phyloP scores from a whole-genome alignment of 164 flowering plant species.

The Brasenia schreberi region DNA sequence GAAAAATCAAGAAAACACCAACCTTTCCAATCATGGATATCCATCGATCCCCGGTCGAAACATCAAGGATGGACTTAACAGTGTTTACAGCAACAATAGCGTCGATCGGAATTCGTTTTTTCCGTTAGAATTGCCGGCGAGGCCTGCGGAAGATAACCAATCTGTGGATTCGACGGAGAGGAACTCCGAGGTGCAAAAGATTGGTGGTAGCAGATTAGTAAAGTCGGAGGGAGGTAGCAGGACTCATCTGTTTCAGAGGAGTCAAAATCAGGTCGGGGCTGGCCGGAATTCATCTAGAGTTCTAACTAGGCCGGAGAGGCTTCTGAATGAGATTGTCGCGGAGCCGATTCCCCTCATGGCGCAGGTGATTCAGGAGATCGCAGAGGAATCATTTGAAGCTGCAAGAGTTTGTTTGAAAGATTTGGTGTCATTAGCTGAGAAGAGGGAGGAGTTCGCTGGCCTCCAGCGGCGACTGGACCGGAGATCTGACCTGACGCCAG shows the following conservation, averaged over 20 bases:
- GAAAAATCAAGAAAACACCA: background rate
- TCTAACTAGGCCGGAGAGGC: conserved; percentile 43
- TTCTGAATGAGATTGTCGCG: conserved; percentile 50
- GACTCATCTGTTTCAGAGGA: conserved; percentile 3
- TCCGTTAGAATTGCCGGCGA: conserved; percentile 84
- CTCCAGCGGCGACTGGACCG: conserved; percentile 55
- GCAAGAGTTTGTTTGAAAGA: conserved; percentile 50
- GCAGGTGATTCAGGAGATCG: conserved; percentile 43
- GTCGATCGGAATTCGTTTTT: conserved; percentile 64
- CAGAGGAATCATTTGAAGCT: conserved; percentile 40
- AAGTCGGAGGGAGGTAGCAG: conserved; percentile 24
- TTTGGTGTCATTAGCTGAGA: conserved; percentile 40
- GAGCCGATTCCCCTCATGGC: conserved; percentile 54
- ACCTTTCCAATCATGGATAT: conserved; percentile 16
- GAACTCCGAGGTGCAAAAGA: conserved; percentile 32
- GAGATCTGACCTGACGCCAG: conserved; percentile 63
- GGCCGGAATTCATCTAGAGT: conserved; percentile 10
- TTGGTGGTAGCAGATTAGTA: conserved; percentile 19
- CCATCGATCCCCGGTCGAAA: conserved; percentile 10
- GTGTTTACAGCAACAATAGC: conserved; percentile 34
- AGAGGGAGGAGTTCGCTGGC: conserved; percentile 37
- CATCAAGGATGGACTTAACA: conserved; percentile 27
- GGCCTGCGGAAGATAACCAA: conserved; percentile 35
- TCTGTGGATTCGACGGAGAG: conserved; percentile 51
- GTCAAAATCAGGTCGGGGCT: conserved; percentile 1